Base-by-base conservation (phyloP, 305 asterid species). In the Plantago coronopus region DNA sequence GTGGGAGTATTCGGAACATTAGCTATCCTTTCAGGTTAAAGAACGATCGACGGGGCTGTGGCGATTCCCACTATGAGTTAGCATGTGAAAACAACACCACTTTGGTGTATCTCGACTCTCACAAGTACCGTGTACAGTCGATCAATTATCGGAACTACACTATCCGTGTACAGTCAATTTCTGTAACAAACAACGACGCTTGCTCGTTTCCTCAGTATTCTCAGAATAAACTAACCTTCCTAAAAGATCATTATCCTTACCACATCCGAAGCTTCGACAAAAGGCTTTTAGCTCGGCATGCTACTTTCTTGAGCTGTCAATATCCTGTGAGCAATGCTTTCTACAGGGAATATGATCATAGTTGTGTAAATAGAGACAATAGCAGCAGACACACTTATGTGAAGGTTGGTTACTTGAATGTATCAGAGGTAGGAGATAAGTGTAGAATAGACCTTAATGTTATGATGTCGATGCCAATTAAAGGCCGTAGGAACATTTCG, bases 31-130 rank as follows among this genome's bases (percentile, higher is more conserved):
- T 69, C 59, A 20, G 51, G 2, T 63, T 76, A 5, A 64, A 42
- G 23, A 61, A 6, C 0, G 70, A 67, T 55, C 73, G 72, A 2
- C 0, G 4, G 3, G 0, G 17, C 20, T 74, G 75, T 17, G 59
- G 68, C 11, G 1, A 37, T 59, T 17, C 45, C 17, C 0, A 0
- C 0, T 59, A 18, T 21, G 68, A 66, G 7, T 47, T 74, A 22
- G 54, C 29, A 17, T 79, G 85, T 50, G 64, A 66, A 7, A 42
- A 57, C 43, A 76, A 76, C 47, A 45, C 63, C 5, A 40, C 72
- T 50, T 57, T 23, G 0, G 0, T 68, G 1, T 25, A 27, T 37
- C 54, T 68, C 5, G 16, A 60, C 43, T 69, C 72, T 48, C 46
- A 37, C 1, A 54, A 68, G 40, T 68, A 58, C 61, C 31, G 20